phyloP scores from a whole-genome alignment of 73 alveolate genomes.

The Blepharisma japonicum region DNA sequence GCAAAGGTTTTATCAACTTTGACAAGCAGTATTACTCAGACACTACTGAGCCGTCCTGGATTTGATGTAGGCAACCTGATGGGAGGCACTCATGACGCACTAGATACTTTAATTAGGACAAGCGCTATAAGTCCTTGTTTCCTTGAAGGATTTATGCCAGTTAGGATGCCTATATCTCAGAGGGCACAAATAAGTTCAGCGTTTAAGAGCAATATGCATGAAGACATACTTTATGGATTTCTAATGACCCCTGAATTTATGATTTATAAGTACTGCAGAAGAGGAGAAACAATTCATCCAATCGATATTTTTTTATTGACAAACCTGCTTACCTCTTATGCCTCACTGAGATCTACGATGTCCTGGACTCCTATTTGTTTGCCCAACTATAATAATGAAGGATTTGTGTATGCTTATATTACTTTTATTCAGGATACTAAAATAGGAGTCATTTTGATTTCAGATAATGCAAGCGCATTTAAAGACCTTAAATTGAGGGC shows the following conservation, averaged over 20 bases:
- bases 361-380: constrained; percentile 27
- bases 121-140: constrained; percentile 7
- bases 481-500: neutral
- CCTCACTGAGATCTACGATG: constrained; percentile 4
- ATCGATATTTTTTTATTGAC: neutral
- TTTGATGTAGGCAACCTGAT: constrained; percentile 16
- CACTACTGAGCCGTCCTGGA: neutral
- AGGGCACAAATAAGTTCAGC: neutral
- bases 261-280: constrained; percentile 14
- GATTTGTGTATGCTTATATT: constrained; percentile 23
- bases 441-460: neutral
- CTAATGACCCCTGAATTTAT: constrained; percentile 21
- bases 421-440: neutral
- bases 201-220: constrained; percentile 24
- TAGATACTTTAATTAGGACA: constrained; percentile 19
- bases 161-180: neutral
- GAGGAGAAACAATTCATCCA: neutral
- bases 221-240: constrained; percentile 1
- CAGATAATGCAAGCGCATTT: constrained; percentile 17
- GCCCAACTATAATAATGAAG: constrained; percentile 9
- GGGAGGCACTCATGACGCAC: constrained; percentile 31
- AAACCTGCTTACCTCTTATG: constrained; percentile 7
- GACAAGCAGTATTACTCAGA: constrained; percentile 11
- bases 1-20: constrained; percentile 4
- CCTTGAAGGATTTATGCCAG: constrained; percentile 26